Percentiles rank a stretch among this genome's conserved stretches.
phyloP scores from a whole-genome alignment of 2,329 filamentous ascomycete species.

The Microthyrium microscopicum region DNA sequence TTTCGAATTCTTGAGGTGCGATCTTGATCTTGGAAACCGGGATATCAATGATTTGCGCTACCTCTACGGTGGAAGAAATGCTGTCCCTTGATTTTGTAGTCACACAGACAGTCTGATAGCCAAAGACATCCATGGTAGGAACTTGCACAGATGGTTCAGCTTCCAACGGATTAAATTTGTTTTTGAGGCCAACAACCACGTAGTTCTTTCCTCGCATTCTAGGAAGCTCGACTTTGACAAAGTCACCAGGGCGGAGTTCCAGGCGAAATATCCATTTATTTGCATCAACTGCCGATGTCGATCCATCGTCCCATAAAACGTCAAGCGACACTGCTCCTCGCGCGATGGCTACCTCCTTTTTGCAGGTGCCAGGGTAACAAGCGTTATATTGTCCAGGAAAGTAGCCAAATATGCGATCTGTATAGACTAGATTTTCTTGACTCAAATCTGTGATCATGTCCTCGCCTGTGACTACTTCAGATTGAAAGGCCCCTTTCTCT shows the following conservation, averaged over 20 bases:
- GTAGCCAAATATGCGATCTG: too few species aligned
- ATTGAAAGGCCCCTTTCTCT: too few species aligned
- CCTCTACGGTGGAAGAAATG: constrained; percentile 10
- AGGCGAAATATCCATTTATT: constrained; percentile 24
- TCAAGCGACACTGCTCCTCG: too few species aligned
- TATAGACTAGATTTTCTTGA: too few species aligned
- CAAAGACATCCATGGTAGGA: constrained; percentile 24
- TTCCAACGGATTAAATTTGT: constrained; percentile 14
- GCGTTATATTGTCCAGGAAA: too few species aligned
- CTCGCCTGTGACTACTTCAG: too few species aligned
- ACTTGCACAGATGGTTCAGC: constrained; percentile 14
- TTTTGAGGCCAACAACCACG: constrained; percentile 26
- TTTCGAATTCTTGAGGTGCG: too few species aligned
- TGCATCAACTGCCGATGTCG: constrained; percentile 20
- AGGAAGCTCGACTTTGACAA: constrained; percentile 28
- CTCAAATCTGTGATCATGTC: too few species aligned
- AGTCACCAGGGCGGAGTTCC: constrained; percentile 27
- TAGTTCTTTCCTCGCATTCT: constrained; percentile 29
- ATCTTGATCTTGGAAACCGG: constrained; percentile 27
- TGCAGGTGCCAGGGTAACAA: too few species aligned
- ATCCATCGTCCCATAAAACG: too few species aligned
- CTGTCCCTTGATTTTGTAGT: constrained; percentile 25
- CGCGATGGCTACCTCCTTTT: too few species aligned
- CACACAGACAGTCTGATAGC: constrained; percentile 23
- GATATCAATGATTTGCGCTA: constrained; percentile 19